These are phyloP conservation scores for Rosa hybrid DNA, from an alignment of 331 rosid genomes.

Conservation along the genomic window DNA sequence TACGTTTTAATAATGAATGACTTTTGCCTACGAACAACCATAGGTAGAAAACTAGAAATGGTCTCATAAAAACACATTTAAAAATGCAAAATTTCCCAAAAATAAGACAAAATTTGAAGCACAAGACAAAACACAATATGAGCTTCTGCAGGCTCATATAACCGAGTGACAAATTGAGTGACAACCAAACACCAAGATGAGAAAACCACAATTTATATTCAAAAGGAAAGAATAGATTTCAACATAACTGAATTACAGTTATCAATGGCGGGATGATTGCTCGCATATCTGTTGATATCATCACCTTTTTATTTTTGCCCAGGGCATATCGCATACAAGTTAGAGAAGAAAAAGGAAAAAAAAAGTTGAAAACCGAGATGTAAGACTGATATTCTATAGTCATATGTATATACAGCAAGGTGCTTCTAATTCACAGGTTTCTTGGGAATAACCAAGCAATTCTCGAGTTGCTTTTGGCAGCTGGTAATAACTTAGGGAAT, in stretches of 20 bases:
- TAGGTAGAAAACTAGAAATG: too few species aligned
- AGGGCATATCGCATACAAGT: not conserved
- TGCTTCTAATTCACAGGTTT: slow-evolving; percentile 17
- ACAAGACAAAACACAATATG: too few species aligned
- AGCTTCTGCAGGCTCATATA: too few species aligned
- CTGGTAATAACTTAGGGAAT: not conserved
- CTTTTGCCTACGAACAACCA: too few species aligned
- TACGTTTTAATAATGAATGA: too few species aligned
- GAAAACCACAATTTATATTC: not conserved
- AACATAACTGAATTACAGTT: not conserved
- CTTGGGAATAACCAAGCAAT: slow-evolving; percentile 1
- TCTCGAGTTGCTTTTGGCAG: not conserved
- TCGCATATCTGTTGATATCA: not conserved
- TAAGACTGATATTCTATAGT: not conserved
- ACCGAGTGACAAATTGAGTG: not conserved
- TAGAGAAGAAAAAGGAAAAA: not conserved
- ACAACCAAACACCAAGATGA: not conserved
- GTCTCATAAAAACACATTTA: too few species aligned
- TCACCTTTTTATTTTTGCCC: not conserved
- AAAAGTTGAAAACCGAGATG: not conserved
- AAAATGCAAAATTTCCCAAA: too few species aligned
- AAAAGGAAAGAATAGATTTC: not conserved
- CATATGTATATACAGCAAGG: slow-evolving; percentile 23
- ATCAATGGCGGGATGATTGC: not conserved
- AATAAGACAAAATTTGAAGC: too few species aligned